Conservation (phyloP, 1,284 basidiomycete species). For the Mycosarcoma maydis region DNA sequence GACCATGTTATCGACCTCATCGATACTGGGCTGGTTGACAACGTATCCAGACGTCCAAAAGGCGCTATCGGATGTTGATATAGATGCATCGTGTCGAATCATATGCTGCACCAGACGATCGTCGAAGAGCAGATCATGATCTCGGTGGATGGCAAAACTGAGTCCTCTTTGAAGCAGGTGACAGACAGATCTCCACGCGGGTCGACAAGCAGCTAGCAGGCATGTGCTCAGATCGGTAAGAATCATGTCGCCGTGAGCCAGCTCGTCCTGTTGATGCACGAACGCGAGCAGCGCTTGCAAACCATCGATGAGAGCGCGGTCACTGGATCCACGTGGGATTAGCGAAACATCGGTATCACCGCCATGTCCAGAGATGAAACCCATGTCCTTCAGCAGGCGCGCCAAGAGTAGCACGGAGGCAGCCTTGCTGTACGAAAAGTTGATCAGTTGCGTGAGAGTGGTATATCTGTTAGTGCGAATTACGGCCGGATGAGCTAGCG, state of each 20-base stretch:
- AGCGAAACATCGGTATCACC: neutral
- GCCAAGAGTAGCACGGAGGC: constrained; percentile 22
- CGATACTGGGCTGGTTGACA: neutral
- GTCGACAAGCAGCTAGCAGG: constrained; percentile 31
- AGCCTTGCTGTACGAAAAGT: constrained; percentile 16
- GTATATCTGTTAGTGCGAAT: constrained; percentile 15
- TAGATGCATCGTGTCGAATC: constrained; percentile 21
- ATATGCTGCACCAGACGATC: constrained; percentile 34
- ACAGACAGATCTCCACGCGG: constrained; percentile 36
- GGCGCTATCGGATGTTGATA: constrained; percentile 26
- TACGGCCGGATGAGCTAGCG: constrained; percentile 1
- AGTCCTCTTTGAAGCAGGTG: constrained; percentile 26
- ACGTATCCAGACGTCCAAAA: constrained; percentile 38
- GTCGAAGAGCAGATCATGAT: constrained; percentile 29
- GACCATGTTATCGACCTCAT: neutral
- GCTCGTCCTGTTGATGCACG: constrained; percentile 22
- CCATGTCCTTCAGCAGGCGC: constrained; percentile 16
- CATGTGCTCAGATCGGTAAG: constrained; percentile 36
- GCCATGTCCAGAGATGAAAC: constrained; percentile 7
- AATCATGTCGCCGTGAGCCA: constrained; percentile 6
- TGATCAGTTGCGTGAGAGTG: constrained; percentile 28
- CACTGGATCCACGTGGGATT: constrained; percentile 12
- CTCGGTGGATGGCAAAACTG: constrained; percentile 33
- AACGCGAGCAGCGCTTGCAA: constrained; percentile 41
- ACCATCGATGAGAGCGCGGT: constrained; percentile 38